Evolutionary conservation across 75 land plant species (phyloP).

Genomic region (Isoetes taiwanensis): DNA sequence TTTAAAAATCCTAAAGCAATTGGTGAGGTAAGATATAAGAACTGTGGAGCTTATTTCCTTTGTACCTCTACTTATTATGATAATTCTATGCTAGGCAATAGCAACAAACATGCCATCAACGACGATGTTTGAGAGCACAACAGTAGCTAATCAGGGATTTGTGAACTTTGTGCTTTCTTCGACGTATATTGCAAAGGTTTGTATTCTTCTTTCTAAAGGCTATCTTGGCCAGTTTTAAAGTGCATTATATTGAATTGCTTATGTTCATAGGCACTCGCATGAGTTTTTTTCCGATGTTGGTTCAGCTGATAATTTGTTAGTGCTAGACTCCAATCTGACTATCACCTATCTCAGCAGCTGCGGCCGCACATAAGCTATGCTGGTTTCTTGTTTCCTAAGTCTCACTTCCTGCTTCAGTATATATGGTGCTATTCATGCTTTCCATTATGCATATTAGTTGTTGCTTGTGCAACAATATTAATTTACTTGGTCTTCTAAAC

Average conservation of each 20-base stretch:
- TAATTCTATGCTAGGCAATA: slow-evolving; percentile 38
- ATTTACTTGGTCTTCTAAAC: no score
- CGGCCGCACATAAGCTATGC: no score
- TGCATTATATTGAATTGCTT: not conserved
- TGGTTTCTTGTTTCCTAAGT: no score
- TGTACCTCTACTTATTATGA: not conserved
- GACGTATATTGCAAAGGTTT: slow-evolving; percentile 70
- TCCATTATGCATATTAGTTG: no score
- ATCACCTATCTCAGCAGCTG: no score
- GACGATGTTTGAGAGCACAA: slow-evolving; percentile 47
- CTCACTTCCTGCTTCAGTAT: no score
- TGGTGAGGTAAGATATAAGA: slow-evolving; percentile 41
- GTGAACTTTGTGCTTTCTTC: slow-evolving; percentile 58
- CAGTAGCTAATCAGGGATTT: slow-evolving; percentile 89
- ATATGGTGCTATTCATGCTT: no score
- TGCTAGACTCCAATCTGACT: no score
- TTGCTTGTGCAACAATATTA: no score
- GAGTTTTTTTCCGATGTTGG: not conserved
- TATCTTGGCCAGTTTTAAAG: not conserved
- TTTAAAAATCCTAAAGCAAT: slow-evolving; percentile 60
- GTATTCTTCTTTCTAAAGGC: not conserved
- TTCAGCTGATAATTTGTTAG: no score
- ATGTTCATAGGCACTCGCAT: not conserved
- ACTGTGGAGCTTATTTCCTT: not conserved
- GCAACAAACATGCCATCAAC: slow-evolving; percentile 54